Base-by-base conservation (phyloP, 2,329 filamentous ascomycete genomes). In the Xylariaceae sp. region DNA sequence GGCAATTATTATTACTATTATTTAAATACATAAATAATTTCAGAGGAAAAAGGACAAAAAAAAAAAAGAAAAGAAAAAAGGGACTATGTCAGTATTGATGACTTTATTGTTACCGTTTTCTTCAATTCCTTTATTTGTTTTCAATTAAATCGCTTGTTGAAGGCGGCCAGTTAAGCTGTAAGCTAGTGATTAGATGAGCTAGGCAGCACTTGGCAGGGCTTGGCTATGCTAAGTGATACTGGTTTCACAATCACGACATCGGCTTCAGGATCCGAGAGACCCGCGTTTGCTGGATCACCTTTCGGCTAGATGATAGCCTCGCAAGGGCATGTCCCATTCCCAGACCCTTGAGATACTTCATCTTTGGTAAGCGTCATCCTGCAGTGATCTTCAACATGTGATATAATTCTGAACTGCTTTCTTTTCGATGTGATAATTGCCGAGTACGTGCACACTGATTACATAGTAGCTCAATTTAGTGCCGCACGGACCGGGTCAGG, bases 231-330 rank as follows among this genome's bases (percentile, higher is more conserved):
- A n/a, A n/a, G n/a, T n/a, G n/a, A n/a, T n/a, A n/a, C n/a, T n/a
- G n/a, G 54, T 59, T 53, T 42, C 57, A 59, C 57, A 52, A 46
- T 42, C 57, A 55, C 49, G 30, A 50, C 55, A 36, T 58, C 57
- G 57, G 57, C 50, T 57, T 58, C 50, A 35, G 32, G 26, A 41
- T 55, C 57, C 57, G 57, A 60, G 37, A 32, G 32, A 41, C 49
- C 55, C 55, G 57, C 40, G 50, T 30, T 50, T 57, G 55, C 52
- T 55, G 55, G 48, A 58, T 57, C 46, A 51, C 51, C 39, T 52
- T 39, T 46, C 50, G 50, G 50, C 47, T 46, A 45, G 37, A 57
- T 41, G 42, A 51, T 27, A 59, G 57, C 57, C 53, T 59, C 42
- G 53, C 32, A 51, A 45, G 35, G 7, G 9, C 6, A 42, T 24